Evolutionary conservation across 768 basidiomycete genomes (phyloP).

Genomic region (Naganishia kalamii): DNA sequence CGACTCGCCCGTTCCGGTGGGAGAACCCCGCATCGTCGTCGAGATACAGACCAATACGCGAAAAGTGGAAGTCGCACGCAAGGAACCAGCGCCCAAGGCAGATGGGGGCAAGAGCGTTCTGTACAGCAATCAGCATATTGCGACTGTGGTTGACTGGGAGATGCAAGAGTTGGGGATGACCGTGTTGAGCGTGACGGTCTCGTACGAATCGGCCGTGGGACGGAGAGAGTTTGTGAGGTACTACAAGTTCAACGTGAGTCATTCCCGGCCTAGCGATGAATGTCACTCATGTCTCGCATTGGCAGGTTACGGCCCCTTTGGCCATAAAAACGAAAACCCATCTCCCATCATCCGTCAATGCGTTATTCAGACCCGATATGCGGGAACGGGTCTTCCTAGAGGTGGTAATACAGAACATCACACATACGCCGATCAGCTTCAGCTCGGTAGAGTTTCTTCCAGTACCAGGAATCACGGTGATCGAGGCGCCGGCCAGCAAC

Average conservation of each 20-base stretch:
- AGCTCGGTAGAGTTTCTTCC: conserved; percentile 55
- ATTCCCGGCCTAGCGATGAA: too few relatives aligned
- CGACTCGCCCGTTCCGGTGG: conserved; percentile 60
- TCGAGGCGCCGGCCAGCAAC: neutral
- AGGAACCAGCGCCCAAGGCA: conserved; percentile 19
- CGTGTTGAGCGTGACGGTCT: conserved; percentile 75
- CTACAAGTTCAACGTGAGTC: conserved; percentile 79
- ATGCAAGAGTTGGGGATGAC: conserved; percentile 91
- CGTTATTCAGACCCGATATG: conserved; percentile 58
- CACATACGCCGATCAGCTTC: conserved; percentile 72
- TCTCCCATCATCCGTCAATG: conserved; percentile 63
- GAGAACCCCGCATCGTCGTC: conserved; percentile 61
- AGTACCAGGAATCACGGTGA: conserved; percentile 46
- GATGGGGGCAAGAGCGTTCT: conserved; percentile 47
- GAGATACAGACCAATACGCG: conserved; percentile 88
- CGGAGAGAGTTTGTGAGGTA: conserved; percentile 67
- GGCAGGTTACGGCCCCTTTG: conserved; percentile 82
- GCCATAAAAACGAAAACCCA: conserved; percentile 95
- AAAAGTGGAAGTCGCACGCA: conserved; percentile 50
- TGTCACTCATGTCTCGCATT: neutral
- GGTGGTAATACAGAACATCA: conserved; percentile 84
- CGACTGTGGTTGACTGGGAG: conserved; percentile 70
- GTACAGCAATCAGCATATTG: conserved; percentile 54
- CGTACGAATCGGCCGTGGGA: conserved; percentile 61
- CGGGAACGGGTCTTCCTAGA: conserved; percentile 84